Percentiles rank a stretch among this genome's conserved stretches.
Evolutionary conservation across 1,284 basidiomycete genomes (phyloP).

Genomic region (Ustilago trichophora): DNA sequence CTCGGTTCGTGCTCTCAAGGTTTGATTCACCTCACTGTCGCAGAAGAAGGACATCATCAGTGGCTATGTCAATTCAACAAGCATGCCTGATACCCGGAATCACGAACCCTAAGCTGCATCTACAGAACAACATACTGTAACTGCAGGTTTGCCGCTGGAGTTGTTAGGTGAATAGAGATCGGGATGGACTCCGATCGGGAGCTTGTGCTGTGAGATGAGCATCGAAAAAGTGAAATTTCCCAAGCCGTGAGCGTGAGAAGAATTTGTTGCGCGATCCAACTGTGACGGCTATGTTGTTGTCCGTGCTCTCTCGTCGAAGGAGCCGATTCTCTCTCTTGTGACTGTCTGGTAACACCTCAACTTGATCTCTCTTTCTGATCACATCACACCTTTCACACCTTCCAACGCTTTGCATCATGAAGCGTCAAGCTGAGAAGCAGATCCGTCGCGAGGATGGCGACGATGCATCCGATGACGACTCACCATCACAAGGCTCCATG

Average conservation of each 20-base stretch:
- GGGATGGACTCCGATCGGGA: too few species aligned
- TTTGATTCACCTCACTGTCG: not conserved
- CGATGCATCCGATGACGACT: conserved; percentile 36
- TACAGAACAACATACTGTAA: too few species aligned
- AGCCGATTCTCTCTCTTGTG: too few species aligned
- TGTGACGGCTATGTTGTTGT: conserved; percentile 3
- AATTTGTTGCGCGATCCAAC: too few species aligned
- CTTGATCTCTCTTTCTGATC: not conserved
- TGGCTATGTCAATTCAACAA: not conserved
- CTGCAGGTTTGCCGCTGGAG: too few species aligned
- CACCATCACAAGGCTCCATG: conserved; percentile 29
- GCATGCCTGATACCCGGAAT: conserved; percentile 9
- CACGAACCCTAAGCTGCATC: too few species aligned
- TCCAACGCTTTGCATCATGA: conserved; percentile 15
- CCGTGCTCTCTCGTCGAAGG: too few species aligned
- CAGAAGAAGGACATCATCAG: too few species aligned
- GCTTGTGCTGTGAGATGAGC: not conserved
- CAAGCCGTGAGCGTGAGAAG: conserved; percentile 9
- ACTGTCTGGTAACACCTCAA: too few species aligned
- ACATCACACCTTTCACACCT: not conserved
- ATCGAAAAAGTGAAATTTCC: not conserved
- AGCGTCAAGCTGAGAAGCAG: conserved; percentile 47
- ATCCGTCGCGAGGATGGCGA: conserved; percentile 44
- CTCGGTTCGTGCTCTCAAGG: conserved; percentile 44
- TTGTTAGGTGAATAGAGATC: too few species aligned